Conservation (phyloP, 2,329 filamentous ascomycete genomes). For the Alternaria brassicicola region DNA sequence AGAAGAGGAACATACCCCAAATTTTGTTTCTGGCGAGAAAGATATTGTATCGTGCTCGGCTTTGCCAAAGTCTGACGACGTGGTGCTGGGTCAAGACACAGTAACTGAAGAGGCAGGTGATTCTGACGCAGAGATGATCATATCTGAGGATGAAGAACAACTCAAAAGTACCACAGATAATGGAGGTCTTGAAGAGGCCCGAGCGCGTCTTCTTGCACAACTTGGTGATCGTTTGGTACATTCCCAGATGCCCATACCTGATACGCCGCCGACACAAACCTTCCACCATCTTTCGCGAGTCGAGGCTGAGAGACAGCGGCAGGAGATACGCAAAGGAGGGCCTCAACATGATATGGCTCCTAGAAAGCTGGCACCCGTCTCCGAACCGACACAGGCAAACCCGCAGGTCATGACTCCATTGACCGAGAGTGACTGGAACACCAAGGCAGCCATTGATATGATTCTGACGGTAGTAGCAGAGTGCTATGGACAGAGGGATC, state of each 20-base stretch:
- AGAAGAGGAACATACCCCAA: neutral
- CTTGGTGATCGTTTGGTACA: slow-evolving; percentile 45
- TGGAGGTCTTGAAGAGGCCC: slow-evolving; percentile 56
- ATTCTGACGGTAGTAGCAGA: slow-evolving; percentile 87
- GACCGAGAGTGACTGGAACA: slow-evolving; percentile 54
- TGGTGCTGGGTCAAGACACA: neutral
- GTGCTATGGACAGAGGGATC: slow-evolving; percentile 85
- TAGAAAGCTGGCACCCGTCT: neutral
- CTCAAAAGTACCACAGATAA: slow-evolving; percentile 10
- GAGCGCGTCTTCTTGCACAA: slow-evolving; percentile 54
- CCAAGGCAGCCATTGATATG: slow-evolving; percentile 83
- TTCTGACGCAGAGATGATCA: slow-evolving; percentile 29
- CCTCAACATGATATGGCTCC: neutral
- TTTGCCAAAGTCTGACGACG: neutral
- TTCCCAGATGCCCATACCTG: slow-evolving; percentile 16
- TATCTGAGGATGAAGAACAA: slow-evolving; percentile 28
- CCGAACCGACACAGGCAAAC: neutral
- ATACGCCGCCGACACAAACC: neutral
- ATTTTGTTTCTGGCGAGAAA: neutral
- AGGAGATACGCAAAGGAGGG: slow-evolving; percentile 18
- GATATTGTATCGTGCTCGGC: neutral
- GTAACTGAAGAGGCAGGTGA: slow-evolving; percentile 7
- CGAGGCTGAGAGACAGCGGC: slow-evolving; percentile 32
- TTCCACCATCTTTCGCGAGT: slow-evolving; percentile 17
- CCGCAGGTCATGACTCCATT: neutral